Conservation (phyloP, 352 stramenopile genomes). For the Globisporangium paddicum region DNA sequence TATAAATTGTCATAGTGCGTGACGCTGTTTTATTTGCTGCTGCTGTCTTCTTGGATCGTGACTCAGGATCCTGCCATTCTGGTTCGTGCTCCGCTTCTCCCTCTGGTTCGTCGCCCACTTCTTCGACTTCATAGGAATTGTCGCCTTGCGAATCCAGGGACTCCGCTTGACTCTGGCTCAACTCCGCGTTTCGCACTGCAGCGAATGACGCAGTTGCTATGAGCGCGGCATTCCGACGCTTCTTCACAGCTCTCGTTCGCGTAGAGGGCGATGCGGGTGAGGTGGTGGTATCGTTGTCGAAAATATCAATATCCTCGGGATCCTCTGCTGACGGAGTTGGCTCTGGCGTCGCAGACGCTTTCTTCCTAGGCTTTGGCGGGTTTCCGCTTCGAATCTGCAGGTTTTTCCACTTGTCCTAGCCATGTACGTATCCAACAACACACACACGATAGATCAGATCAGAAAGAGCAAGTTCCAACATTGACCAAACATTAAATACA, state of each 20-base stretch:
- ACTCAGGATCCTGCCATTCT: neutral
- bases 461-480: neutral
- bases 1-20: neutral
- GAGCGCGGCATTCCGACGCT: neutral
- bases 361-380: neutral
- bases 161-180: neutral
- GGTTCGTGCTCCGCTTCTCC: neutral
- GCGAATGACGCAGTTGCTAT: constrained; percentile 5
- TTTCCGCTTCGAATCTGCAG: constrained; percentile 14
- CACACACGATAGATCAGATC: neutral
- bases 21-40: neutral
- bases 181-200: constrained; percentile 3
- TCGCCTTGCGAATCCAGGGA: neutral
- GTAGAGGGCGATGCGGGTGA: neutral
- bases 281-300: neutral
- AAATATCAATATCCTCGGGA: neutral
- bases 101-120: neutral
- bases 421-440: neutral
- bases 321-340: neutral
- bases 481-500: neutral
- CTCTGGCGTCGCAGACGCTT: neutral
- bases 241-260: neutral
- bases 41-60: neutral
- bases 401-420: constrained; percentile 53
- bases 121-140: constrained; percentile 3